Evolutionary conservation across 2,329 filamentous ascomycete genomes (phyloP), one percentile per base, ranked within the genome.

Genomic region (Hypoxylon sp.): DNA sequence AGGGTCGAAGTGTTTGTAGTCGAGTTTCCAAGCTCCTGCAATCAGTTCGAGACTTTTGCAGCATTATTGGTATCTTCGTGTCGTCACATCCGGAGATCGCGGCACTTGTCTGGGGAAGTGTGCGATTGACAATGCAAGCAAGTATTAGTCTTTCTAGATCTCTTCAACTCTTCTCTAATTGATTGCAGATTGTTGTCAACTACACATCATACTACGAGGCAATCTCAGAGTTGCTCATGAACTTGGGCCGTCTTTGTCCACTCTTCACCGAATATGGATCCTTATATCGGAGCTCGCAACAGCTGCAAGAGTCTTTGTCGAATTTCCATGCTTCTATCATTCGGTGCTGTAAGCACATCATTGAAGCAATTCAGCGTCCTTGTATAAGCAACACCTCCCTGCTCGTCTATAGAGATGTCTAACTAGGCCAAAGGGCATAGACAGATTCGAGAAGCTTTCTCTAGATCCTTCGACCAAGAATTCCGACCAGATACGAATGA

Each of bases 51-150:
- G 66, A 71, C 1, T 79, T 78, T 49, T 73, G 72, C 4, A 41
- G 64, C 13, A 49, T 78, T 11, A 50, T 77, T 2, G 71, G 74
- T 15, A 76, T 72, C 1, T 74, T 73, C n/a, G 70, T 75, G 20
- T 75, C 74, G 1, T 72, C 75, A 0, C 60, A 77, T 49, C 72
- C 72, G 1, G 62, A 68, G 18, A 72, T 77, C 20, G 73, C 77
- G 5, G 75, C 74, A 3, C 63, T 79, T 1, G 69, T 80, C 17
- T 80, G 77, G 78, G 78, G 78, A 1, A 77, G 73, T 37, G 65
- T 79, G 2, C 76, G 75, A 55, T 57, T 80, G n/a, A 73, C 77
- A 11, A 68, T 80, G 40, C 67, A 73, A 47, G 72, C 75, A 58
- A 58, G 67, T 66, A 4, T 26, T 18, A 5, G 2, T 9, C n/a